These are phyloP conservation scores for Stachybotrys chlorohalonatus DNA, from an alignment of 2,329 filamentous ascomycete species.

Conservation along the genomic window DNA sequence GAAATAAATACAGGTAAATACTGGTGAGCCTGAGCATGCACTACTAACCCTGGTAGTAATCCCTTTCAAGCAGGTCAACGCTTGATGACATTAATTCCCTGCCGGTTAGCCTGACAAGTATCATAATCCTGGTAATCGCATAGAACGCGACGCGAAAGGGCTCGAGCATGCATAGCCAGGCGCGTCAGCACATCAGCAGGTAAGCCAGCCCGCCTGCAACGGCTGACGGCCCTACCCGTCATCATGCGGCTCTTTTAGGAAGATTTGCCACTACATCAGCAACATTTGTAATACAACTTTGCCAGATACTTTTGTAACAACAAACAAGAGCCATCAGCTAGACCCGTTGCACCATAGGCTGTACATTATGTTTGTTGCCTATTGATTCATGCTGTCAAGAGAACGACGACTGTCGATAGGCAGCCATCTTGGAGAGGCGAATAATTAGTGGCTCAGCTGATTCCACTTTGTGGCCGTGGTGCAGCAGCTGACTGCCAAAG, in stretches of 20 bases:
- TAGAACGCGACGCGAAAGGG: too few species aligned
- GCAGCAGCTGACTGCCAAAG: neutral
- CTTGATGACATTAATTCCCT: too few species aligned
- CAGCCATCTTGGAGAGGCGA: too few species aligned
- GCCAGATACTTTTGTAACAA: neutral
- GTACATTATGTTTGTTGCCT: neutral
- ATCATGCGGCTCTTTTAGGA: neutral
- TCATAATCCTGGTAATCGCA: too few species aligned
- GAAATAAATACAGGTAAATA: too few species aligned
- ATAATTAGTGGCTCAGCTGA: neutral
- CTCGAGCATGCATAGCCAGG: neutral
- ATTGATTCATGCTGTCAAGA: too few species aligned
- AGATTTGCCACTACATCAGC: neutral
- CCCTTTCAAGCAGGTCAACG: too few species aligned
- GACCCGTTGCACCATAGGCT: neutral
- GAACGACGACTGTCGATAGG: too few species aligned
- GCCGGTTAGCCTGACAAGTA: too few species aligned
- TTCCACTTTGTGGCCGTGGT: neutral
- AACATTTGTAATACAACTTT: neutral
- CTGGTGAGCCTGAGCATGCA: too few species aligned
- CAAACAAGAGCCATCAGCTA: too few species aligned
- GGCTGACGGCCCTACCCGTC: neutral
- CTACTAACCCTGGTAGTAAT: too few species aligned
- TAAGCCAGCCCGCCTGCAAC: neutral
- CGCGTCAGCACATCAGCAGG: neutral